Evolutionary conservation across 1,284 basidiomycete species (phyloP).

Genomic region (Cryptococcus neoformans): DNA sequence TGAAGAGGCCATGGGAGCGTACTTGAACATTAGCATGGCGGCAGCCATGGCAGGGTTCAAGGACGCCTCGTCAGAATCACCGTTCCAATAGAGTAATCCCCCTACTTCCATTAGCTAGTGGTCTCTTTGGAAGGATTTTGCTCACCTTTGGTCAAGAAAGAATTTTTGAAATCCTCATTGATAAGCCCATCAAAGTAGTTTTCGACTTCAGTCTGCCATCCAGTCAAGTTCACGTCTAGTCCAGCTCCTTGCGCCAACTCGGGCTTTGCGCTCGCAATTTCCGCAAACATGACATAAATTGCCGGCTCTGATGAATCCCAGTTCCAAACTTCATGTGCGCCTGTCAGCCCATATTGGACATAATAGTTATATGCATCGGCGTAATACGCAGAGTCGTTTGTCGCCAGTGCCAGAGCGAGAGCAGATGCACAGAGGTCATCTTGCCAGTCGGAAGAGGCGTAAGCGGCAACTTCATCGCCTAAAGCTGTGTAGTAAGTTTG

Average conservation of each 20-base stretch:
- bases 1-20: slow-evolving; percentile 67
- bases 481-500: slow-evolving; percentile 55
- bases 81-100: slow-evolving; percentile 72
- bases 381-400: slow-evolving; percentile 61
- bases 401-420: slow-evolving; percentile 69
- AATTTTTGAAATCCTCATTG: slow-evolving; percentile 55
- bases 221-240: slow-evolving; percentile 56
- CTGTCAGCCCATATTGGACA: slow-evolving; percentile 57
- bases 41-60: slow-evolving; percentile 83
- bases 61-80: slow-evolving; percentile 72
- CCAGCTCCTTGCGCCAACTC: slow-evolving; percentile 60
- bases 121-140: neutral
- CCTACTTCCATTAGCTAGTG: slow-evolving; percentile 49
- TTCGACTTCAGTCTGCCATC: slow-evolving; percentile 71
- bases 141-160: slow-evolving; percentile 58
- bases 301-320: slow-evolving; percentile 84
- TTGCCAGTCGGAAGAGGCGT: slow-evolving; percentile 63
- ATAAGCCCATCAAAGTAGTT: slow-evolving; percentile 71
- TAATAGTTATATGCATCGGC: slow-evolving; percentile 65
- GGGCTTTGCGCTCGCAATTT: slow-evolving; percentile 48
- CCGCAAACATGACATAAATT: slow-evolving; percentile 64
- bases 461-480: slow-evolving; percentile 62
- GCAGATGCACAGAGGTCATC: slow-evolving; percentile 60
- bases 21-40: slow-evolving; percentile 74
- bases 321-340: slow-evolving; percentile 67